Evolutionary conservation across 495 filamentous ascomycete species (phyloP).

Genomic region (Podospora pseudocomata): DNA sequence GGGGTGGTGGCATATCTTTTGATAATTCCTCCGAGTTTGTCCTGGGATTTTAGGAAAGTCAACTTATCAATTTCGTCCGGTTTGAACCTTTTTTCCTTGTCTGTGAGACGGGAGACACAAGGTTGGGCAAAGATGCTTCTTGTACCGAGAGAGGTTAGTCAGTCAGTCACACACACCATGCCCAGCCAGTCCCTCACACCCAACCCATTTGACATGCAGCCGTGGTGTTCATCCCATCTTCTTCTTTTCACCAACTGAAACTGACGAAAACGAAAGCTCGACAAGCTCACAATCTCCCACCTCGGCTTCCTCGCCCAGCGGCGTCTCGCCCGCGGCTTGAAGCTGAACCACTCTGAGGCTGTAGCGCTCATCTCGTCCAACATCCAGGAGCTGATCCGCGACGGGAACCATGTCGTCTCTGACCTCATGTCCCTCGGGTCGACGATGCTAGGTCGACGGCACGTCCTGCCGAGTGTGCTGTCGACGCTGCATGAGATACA

Average conservation of each 20-base stretch:
- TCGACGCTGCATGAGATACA: slow-evolving; percentile 76
- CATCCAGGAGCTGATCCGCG: slow-evolving; percentile 94
- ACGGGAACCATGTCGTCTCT: slow-evolving; percentile 88
- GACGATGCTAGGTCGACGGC: slow-evolving; percentile 89
- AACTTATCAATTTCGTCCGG: neutral
- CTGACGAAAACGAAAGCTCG: slow-evolving; percentile 56
- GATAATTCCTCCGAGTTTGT: neutral
- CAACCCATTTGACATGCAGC: neutral
- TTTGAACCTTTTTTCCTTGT: neutral
- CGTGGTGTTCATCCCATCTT: neutral
- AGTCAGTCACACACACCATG: neutral
- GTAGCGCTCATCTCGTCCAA: slow-evolving; percentile 87
- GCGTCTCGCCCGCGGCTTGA: slow-evolving; percentile 82
- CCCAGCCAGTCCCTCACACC: too few species aligned
- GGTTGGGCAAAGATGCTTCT: neutral
- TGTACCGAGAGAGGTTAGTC: neutral
- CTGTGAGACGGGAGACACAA: neutral
- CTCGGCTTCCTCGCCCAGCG: slow-evolving; percentile 84
- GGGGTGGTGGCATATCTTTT: neutral
- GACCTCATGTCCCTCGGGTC: slow-evolving; percentile 90
- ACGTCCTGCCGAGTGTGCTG: slow-evolving; percentile 81
- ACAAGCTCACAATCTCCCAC: slow-evolving; percentile 94
- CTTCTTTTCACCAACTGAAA: neutral
- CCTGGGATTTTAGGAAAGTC: neutral
- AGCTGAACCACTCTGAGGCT: slow-evolving; percentile 88